These are phyloP conservation scores for Phaeotremella fagi DNA, from an alignment of 768 basidiomycete genomes.

Conservation along the genomic window DNA sequence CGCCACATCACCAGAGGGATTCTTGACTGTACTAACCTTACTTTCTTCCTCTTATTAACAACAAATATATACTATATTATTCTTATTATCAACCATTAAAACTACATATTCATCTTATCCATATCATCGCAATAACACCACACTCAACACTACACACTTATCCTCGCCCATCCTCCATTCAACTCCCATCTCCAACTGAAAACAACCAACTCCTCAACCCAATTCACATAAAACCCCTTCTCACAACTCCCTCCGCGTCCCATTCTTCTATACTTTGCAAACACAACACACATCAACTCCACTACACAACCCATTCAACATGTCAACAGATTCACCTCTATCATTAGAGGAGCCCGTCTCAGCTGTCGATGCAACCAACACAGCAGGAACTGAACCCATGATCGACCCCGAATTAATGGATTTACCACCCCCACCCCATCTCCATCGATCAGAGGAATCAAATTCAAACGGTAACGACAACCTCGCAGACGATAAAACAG, in stretches of 20 bases:
- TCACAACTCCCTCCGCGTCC: neutral
- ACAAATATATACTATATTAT: too few species aligned
- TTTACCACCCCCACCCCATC: constrained; percentile 26
- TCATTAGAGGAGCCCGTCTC: neutral
- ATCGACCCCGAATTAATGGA: constrained; percentile 36
- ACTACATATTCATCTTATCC: too few species aligned
- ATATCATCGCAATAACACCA: too few species aligned
- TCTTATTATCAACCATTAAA: too few species aligned
- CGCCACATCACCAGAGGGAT: too few species aligned
- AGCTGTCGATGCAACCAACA: constrained; percentile 1
- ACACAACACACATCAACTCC: neutral
- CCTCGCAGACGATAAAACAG: neutral
- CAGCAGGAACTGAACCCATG: constrained; percentile 11
- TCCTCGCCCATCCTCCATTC: too few species aligned
- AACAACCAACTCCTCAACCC: too few species aligned
- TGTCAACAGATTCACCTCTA: neutral
- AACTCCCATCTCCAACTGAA: too few species aligned
- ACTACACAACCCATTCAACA: neutral
- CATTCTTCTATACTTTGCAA: neutral
- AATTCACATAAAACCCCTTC: neutral
- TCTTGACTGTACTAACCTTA: too few species aligned
- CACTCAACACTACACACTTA: too few species aligned
- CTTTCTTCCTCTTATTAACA: too few species aligned
- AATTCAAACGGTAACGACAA: neutral
- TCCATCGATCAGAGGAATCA: neutral